A percentile compares a stretch with the other conserved stretches of the same genome.
phyloP scores from a whole-genome alignment of 2,329 filamentous ascomycete genomes.

The Drechslera avenae region DNA sequence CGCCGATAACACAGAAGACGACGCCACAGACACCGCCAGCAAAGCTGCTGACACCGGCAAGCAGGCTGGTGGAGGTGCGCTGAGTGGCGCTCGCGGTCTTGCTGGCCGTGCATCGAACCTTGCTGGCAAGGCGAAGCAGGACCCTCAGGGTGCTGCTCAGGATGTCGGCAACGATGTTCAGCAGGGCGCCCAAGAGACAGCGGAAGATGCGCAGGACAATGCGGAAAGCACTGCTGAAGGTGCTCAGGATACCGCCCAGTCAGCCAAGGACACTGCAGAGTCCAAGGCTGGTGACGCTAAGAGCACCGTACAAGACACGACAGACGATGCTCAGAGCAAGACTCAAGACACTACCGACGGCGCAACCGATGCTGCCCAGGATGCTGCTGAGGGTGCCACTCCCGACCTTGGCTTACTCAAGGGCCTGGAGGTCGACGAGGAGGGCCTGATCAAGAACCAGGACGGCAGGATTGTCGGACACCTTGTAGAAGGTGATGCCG shows the following conservation, averaged over 20 bases:
- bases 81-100: constrained; percentile 54
- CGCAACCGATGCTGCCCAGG: constrained; percentile 33
- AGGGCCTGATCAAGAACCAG: constrained; percentile 59
- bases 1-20: constrained; percentile 50
- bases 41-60: constrained; percentile 44
- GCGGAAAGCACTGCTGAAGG: constrained; percentile 44
- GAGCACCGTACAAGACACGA: constrained; percentile 48
- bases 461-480: constrained; percentile 57
- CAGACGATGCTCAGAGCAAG: constrained; percentile 47
- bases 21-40: constrained; percentile 43
- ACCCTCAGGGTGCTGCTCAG: constrained; percentile 46
- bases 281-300: constrained; percentile 28
- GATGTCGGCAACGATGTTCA: constrained; percentile 46
- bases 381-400: constrained; percentile 43
- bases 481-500: constrained; percentile 59
- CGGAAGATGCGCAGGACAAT: constrained; percentile 39
- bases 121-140: constrained; percentile 51
- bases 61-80: constrained; percentile 45
- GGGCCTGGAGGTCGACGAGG: constrained; percentile 59
- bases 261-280: constrained; percentile 35
- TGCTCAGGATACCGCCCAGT: constrained; percentile 36
- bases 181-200: constrained; percentile 41
- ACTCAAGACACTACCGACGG: constrained; percentile 40
- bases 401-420: constrained; percentile 56
- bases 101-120: constrained; percentile 55